These are phyloP conservation scores for Akanthomyces lecanii DNA, from an alignment of 2,329 filamentous ascomycete genomes.

Conservation along the genomic window DNA sequence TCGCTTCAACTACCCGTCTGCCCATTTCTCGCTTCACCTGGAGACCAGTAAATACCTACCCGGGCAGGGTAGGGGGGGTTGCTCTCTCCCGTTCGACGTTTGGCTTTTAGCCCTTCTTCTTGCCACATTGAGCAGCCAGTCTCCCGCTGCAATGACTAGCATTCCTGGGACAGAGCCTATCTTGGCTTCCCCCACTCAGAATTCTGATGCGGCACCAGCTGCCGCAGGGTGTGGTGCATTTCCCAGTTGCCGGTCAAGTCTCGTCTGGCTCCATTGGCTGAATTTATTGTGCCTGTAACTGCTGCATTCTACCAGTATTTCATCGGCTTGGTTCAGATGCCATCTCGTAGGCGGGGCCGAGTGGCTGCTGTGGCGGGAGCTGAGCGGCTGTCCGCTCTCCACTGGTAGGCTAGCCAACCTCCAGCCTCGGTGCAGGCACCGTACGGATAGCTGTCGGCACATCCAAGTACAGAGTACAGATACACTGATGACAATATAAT, in stretches of 20 bases:
- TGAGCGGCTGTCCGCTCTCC: not conserved
- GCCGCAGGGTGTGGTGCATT: not conserved
- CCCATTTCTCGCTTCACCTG: not conserved
- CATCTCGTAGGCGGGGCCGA: not conserved
- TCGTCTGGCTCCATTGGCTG: not conserved
- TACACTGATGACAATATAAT: too few species aligned
- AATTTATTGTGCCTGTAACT: not conserved
- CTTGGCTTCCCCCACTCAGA: not conserved
- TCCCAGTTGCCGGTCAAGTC: not conserved
- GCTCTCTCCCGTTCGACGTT: not conserved
- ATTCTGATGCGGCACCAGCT: not conserved
- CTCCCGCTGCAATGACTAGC: conserved; percentile 1
- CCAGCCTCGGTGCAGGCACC: not conserved
- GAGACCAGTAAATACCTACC: not conserved
- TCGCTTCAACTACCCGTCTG: not conserved
- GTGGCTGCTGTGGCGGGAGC: conserved; percentile 6
- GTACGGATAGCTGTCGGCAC: not conserved
- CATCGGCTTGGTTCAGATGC: not conserved
- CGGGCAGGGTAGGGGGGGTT: not conserved
- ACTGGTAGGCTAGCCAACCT: not conserved
- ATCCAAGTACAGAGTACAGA: too few species aligned
- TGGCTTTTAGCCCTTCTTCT: not conserved
- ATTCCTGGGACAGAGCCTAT: conserved; percentile 1
- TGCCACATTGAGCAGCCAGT: not conserved
- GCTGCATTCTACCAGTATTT: not conserved